Conservation (phyloP, 768 basidiomycete genomes). For the Melanogaster broomeanus region DNA sequence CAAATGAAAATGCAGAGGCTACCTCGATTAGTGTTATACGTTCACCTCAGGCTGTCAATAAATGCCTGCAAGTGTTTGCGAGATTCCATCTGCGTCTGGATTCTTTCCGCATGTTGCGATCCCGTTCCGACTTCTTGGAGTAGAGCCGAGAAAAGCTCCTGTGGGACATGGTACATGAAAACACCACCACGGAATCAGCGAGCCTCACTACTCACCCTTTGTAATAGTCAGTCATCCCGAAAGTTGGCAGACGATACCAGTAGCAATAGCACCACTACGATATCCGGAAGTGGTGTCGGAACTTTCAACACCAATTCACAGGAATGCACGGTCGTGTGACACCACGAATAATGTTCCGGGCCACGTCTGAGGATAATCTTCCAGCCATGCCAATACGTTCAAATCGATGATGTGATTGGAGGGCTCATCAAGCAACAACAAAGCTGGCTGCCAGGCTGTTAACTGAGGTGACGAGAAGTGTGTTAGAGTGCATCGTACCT, state of each 20-base stretch:
- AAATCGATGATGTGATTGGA: constrained; percentile 98
- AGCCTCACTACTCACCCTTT: too few relatives aligned
- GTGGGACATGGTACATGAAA: constrained; percentile 4
- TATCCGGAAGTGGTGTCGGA: neutral
- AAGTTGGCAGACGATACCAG: constrained; percentile 97
- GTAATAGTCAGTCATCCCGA: constrained; percentile 94
- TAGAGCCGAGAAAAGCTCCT: constrained; percentile 99
- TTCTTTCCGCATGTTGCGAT: constrained; percentile 87
- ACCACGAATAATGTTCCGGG: constrained; percentile 89
- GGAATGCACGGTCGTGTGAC: constrained; percentile 97
- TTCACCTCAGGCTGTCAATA: constrained; percentile 97
- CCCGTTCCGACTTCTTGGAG: constrained; percentile 94
- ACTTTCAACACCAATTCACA: constrained; percentile 47
- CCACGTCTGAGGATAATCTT: constrained; percentile 98
- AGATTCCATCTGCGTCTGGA: constrained; percentile 94
- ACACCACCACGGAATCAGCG: neutral
- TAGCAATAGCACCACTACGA: constrained; percentile 87
- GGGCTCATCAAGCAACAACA: constrained; percentile 88
- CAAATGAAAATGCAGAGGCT: constrained; percentile 5
- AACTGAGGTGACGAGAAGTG: constrained; percentile 2
- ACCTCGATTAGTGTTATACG: constrained; percentile 95
- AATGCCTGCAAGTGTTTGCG: constrained; percentile 95
- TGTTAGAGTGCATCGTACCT: constrained; percentile 44
- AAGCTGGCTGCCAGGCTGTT: constrained; percentile 50
- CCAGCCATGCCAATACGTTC: constrained; percentile 95